Conservation (phyloP, 208 protist species). For the Paratrypanosoma confusum region DNA sequence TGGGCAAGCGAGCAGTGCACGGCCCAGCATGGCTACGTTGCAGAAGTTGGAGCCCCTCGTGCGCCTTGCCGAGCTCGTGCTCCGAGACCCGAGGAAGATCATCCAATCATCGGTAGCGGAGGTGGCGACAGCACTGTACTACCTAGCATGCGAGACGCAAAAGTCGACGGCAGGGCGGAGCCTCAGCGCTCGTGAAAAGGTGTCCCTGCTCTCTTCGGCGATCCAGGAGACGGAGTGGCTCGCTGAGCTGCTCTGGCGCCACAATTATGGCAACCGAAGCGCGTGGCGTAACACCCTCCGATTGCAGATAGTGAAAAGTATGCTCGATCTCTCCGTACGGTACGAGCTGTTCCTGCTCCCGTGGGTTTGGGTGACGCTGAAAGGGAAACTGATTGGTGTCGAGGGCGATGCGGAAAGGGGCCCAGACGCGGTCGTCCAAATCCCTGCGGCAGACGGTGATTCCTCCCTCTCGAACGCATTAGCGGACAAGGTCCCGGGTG, state of each 20-base stretch:
- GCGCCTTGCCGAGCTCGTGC: conserved; percentile 44
- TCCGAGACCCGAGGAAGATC: no score
- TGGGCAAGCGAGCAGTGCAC: no score
- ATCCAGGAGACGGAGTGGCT: conserved; percentile 49
- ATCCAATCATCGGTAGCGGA: neutral
- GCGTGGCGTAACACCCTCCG: conserved; percentile 52
- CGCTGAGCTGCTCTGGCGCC: conserved; percentile 41
- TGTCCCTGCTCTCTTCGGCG: conserved; percentile 19
- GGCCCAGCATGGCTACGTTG: no score
- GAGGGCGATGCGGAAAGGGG: neutral
- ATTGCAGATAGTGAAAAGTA: conserved; percentile 54
- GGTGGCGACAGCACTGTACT: neutral
- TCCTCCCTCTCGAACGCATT: neutral
- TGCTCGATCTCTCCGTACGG: conserved; percentile 43
- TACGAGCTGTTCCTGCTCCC: conserved; percentile 53
- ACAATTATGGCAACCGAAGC: conserved; percentile 27
- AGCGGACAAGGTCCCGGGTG: neutral
- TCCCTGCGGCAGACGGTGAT: conserved; percentile 9
- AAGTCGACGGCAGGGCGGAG: conserved; percentile 18
- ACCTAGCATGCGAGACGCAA: conserved; percentile 4
- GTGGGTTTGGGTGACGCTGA: conserved; percentile 43
- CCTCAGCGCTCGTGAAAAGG: conserved; percentile 23
- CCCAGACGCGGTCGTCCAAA: conserved; percentile 9
- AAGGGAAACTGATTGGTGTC: neutral
- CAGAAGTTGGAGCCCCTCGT: conserved; percentile 46